Conservation (phyloP, 306 rosid species). For the Quercus mongolica region DNA sequence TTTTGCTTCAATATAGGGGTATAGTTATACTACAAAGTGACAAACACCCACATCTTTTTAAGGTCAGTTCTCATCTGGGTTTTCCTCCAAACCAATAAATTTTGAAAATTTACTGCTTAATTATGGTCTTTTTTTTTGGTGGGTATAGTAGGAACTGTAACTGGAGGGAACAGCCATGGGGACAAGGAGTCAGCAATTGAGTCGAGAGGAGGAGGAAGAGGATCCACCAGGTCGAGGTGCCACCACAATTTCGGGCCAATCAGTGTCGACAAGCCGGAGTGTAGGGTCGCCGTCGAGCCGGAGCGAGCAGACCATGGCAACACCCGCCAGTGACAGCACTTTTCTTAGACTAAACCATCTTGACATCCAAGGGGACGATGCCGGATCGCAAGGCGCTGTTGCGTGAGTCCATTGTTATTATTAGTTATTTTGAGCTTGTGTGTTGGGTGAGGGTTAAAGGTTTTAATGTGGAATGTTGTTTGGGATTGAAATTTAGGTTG, state of each 20-base stretch:
- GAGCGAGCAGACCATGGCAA: conserved; percentile 89
- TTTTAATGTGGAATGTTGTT: not conserved
- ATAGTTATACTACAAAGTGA: not conserved
- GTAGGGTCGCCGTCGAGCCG: conserved; percentile 89
- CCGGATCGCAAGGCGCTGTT: conserved; percentile 72
- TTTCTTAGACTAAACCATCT: conserved; percentile 60
- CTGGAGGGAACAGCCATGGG: conserved; percentile 48
- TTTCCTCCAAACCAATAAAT: not conserved
- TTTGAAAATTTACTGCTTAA: not conserved
- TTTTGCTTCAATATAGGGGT: not conserved
- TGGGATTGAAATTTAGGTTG: not conserved
- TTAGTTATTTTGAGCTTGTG: not conserved
- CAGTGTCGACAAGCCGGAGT: conserved; percentile 87
- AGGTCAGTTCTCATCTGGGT: not conserved
- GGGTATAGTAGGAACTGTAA: not conserved
- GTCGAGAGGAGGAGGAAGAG: conserved; percentile 68
- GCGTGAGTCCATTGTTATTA: conserved; percentile 47
- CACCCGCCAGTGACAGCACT: conserved; percentile 67
- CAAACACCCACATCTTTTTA: not conserved
- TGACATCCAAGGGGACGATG: conserved; percentile 78
- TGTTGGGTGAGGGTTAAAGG: not conserved
- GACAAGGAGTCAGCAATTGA: conserved; percentile 50
- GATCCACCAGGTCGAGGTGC: conserved; percentile 42
- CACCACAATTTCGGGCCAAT: conserved; percentile 63
- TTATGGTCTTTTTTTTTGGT: not conserved